These are phyloP conservation scores for Cercospora berteroae DNA, from an alignment of 2,329 filamentous ascomycete species.

Conservation along the genomic window DNA sequence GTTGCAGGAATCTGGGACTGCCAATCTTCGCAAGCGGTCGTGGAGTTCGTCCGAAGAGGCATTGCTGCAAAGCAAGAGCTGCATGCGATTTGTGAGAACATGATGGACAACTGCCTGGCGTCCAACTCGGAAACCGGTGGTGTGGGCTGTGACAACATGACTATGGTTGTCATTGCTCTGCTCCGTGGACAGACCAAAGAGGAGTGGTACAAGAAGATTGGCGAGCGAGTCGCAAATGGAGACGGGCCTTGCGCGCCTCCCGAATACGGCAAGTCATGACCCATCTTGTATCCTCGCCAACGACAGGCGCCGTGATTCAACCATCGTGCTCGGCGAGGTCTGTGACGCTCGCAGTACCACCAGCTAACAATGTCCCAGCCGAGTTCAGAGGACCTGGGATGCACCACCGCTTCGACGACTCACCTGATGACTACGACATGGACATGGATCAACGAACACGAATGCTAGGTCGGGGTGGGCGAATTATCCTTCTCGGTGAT, in stretches of 20 bases:
- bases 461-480: slow-evolving; percentile 66
- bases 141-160: slow-evolving; percentile 99
- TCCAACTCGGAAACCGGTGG: slow-evolving; percentile 97
- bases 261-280: slow-evolving; percentile 88
- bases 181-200: slow-evolving; percentile 90
- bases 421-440: slow-evolving; percentile 65
- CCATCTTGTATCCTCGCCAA: slow-evolving; percentile 24
- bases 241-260: slow-evolving; percentile 97
- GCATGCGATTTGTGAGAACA: slow-evolving; percentile 95
- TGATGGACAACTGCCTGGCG: slow-evolving; percentile 99
- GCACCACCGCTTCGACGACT: slow-evolving; percentile 52
- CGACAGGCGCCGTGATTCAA: not conserved
- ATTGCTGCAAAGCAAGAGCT: slow-evolving; percentile 96
- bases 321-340: not conserved
- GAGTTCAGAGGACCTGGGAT: slow-evolving; percentile 53
- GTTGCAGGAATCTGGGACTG: slow-evolving; percentile 94
- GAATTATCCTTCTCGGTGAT: slow-evolving; percentile 93
- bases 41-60: slow-evolving; percentile 94
- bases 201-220: slow-evolving; percentile 97
- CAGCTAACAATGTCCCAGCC: slow-evolving; percentile 40
- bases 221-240: slow-evolving; percentile 88
- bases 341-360: not conserved
- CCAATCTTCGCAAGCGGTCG: slow-evolving; percentile 93
- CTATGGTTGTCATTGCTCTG: slow-evolving; percentile 87
- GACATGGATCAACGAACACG: slow-evolving; percentile 68